A percentile compares a stretch with the other conserved stretches of the same genome.
Conservation (phyloP, 164 flowering plant genomes). For the Chloranthus sessilifolius region DNA sequence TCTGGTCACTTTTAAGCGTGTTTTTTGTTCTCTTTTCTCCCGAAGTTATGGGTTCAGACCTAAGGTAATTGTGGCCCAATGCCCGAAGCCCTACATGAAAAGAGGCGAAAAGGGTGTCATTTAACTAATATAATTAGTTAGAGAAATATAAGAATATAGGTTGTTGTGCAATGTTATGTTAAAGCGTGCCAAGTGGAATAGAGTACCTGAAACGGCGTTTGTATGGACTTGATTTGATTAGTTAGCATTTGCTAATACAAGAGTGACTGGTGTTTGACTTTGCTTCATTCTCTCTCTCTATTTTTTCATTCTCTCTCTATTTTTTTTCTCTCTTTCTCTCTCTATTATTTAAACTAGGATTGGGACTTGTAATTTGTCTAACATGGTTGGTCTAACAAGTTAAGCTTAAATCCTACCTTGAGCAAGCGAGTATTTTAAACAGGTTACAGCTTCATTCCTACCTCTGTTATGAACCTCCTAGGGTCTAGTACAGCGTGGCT, state of each 20-base stretch:
- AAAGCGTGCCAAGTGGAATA: neutral
- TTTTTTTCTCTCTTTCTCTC: neutral
- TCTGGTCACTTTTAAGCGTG: too few relatives aligned
- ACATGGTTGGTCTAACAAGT: too few relatives aligned
- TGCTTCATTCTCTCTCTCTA: too few relatives aligned
- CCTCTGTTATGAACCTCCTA: too few relatives aligned
- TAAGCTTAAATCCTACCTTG: too few relatives aligned
- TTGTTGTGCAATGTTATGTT: neutral
- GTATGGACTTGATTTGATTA: neutral
- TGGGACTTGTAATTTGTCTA: slow-evolving; percentile 13
- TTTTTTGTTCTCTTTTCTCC: too few relatives aligned
- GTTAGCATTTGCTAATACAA: neutral
- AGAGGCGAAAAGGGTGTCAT: neutral
- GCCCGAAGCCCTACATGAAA: neutral
- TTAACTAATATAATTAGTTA: neutral
- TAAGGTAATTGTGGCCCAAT: neutral
- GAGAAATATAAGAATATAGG: neutral
- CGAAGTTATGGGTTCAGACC: too few relatives aligned
- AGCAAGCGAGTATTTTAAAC: too few relatives aligned
- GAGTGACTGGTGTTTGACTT: too few relatives aligned
- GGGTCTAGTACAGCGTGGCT: too few relatives aligned
- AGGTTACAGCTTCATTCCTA: too few relatives aligned
- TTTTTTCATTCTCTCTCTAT: neutral
- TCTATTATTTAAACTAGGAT: neutral
- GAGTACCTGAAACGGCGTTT: slow-evolving; percentile 2